A percentile compares a stretch with the other conserved stretches of the same genome.
Conservation (phyloP, 331 rosid genomes). For the Quercus lobata region DNA sequence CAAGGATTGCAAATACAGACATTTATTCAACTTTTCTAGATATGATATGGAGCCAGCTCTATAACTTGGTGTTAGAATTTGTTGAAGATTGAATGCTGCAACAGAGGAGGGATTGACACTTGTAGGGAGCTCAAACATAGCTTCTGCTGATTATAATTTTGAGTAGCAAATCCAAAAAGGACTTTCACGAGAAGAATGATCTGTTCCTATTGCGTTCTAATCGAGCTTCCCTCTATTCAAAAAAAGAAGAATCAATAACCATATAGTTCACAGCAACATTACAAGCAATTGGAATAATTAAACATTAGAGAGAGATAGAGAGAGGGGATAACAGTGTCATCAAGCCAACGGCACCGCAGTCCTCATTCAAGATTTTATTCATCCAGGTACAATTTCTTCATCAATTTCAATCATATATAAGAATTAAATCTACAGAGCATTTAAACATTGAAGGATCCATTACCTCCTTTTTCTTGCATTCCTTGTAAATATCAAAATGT, state of each 20-base stretch:
- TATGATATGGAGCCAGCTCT: not conserved
- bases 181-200: conserved; percentile 76
- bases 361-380: not conserved
- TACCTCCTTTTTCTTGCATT: conserved; percentile 98
- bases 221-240: conserved; percentile 84
- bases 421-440: not conserved
- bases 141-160: not conserved
- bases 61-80: not conserved
- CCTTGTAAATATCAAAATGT: conserved; percentile 89
- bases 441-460: not conserved
- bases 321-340: no score
- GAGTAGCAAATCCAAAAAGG: not conserved
- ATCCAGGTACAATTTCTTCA: not conserved
- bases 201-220: conserved; percentile 80
- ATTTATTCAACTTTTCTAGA: not conserved
- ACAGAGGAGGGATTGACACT: not conserved
- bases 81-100: not conserved
- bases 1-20: not conserved
- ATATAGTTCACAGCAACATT: not conserved
- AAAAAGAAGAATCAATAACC: not conserved
- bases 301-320: not conserved
- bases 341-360: not conserved
- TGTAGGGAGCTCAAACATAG: not conserved
- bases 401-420: not conserved
- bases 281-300: not conserved